phyloP scores from a whole-genome alignment of 2,329 filamentous ascomycete genomes.

The Fusarium liriodendri region DNA sequence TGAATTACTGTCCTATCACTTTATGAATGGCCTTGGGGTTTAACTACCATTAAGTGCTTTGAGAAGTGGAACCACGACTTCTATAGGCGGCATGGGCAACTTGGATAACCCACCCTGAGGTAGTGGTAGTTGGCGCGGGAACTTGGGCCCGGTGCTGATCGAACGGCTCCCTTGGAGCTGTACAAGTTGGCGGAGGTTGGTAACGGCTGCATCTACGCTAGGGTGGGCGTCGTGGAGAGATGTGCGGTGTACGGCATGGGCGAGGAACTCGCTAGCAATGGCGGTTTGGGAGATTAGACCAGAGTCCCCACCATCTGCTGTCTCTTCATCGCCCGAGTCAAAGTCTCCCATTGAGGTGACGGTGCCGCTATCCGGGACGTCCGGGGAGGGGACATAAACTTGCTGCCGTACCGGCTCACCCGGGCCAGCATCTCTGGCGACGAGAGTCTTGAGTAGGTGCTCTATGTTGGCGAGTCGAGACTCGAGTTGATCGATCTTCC shows the following conservation, averaged over 20 bases:
- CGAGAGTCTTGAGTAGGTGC: constrained; percentile 51
- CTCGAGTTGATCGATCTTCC: constrained; percentile 62
- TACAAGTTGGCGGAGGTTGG: constrained; percentile 63
- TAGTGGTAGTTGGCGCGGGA: constrained; percentile 56
- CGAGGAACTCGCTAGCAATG: constrained; percentile 64
- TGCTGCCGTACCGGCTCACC: constrained; percentile 26
- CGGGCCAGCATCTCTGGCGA: constrained; percentile 34
- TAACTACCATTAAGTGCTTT: constrained; percentile 58
- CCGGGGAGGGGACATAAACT: constrained; percentile 6
- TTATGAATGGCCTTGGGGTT: background rate
- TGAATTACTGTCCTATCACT: background rate
- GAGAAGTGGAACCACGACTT: constrained; percentile 59
- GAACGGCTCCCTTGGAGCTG: constrained; percentile 57
- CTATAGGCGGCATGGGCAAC: constrained; percentile 63
- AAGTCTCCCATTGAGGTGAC: constrained; percentile 45
- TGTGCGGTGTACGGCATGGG: constrained; percentile 59
- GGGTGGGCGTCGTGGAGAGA: constrained; percentile 54
- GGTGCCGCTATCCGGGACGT: constrained; percentile 40
- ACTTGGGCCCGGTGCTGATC: constrained; percentile 54
- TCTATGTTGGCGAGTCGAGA: constrained; percentile 57
- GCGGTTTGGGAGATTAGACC: constrained; percentile 58
- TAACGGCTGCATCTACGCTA: constrained; percentile 9
- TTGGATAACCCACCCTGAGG: constrained; percentile 59
- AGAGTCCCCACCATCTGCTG: constrained; percentile 29
- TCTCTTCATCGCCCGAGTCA: constrained; percentile 53